Evolutionary conservation across 2,329 filamentous ascomycete species (phyloP), one percentile per base, ranked within the genome.

Genomic region (Microdochium paspali): DNA sequence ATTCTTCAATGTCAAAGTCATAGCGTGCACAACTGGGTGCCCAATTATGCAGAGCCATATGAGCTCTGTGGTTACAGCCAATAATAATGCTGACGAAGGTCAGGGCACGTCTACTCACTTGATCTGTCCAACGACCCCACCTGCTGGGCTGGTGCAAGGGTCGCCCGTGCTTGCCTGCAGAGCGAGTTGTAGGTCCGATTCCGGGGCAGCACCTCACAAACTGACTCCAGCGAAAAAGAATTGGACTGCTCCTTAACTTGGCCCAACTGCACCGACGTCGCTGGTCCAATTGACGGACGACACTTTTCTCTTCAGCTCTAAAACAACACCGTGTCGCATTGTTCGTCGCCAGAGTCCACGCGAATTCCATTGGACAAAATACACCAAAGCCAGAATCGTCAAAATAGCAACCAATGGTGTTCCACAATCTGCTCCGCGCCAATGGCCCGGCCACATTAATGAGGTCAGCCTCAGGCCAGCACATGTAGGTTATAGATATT

Each of bases 361-460:
- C n/a, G n/a, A n/a, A n/a, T n/a, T n/a, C n/a, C n/a, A n/a, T n/a
- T n/a, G n/a, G n/a, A n/a, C n/a, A n/a, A n/a, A n/a, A n/a, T n/a
- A n/a, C n/a, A n/a, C n/a, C n/a, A n/a, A n/a, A n/a, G n/a, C n/a
- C n/a, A n/a, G n/a, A n/a, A n/a, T n/a, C n/a, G n/a, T n/a, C n/a
- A n/a, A n/a, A n/a, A n/a, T n/a, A n/a, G n/a, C n/a, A n/a, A n/a
- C 47, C 26, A 20, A 64, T 64, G 61, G 54, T 58, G 30, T 54
- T 61, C 42, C 56, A 57, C 24, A 51, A 53, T 46, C 57, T 63
- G 35, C 60, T 63, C 49, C 57, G 60, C 35, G 54, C 59, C 32
- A 56, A 58, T 52, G 59, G 56, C 47, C 54, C 61, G 1, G 52
- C 45, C 50, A 56, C 58, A 56, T 56, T 61, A 44, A 52, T 56